Base-by-base conservation (phyloP, 176 grass and related monocot species). In the Cymbopogon citratus region DNA sequence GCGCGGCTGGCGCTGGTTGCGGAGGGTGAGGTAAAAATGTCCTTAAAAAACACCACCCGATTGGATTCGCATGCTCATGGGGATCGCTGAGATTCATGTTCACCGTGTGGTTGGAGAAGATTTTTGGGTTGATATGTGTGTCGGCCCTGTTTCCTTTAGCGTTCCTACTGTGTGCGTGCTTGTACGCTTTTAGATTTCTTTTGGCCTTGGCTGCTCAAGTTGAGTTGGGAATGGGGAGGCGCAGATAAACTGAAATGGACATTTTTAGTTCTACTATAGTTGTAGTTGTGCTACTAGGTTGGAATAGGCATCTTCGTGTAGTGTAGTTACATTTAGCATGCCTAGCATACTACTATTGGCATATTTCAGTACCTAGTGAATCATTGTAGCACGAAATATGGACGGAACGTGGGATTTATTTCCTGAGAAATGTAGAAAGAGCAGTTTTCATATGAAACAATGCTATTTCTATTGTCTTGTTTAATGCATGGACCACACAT, bases 1-100 rank as follows among this genome's bases (percentile, higher is more conserved):
- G 87, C 91, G 29, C 93, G 85, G 36, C 91, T 99, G 84, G 92
- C 91, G 56, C 80, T 99, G 49, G 87, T 90, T 9, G 87, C 93
- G 2, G 91, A 92, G 83, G 85, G 64, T 59, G 91, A 99, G 93
- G 97, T 99, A 70, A 84, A 75, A 33, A 44, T 56, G 78, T 63
- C 36, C 57, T 65, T 16, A 2, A 6, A 8, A 56, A 54, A 19
- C 27, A 2, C 44, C 43, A 15, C 26, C 41, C 28, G 33, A 11
- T 64, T 73, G 5, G 72, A 72, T 85, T 72, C 44, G 24, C 48
- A 31, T 63, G 38, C 5, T 76, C 18, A 35, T 3, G 16, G 72
- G 46, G 16, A 12, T 31, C 28, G 46, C 41, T 7, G 12, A 15
- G 25, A 19, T 46, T 38, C 14, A 73, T 54, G 28, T 21, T 29